Percentiles rank a stretch among this genome's conserved stretches.
phyloP scores from a whole-genome alignment of 768 basidiomycete species.

The Tulasnella sp. region DNA sequence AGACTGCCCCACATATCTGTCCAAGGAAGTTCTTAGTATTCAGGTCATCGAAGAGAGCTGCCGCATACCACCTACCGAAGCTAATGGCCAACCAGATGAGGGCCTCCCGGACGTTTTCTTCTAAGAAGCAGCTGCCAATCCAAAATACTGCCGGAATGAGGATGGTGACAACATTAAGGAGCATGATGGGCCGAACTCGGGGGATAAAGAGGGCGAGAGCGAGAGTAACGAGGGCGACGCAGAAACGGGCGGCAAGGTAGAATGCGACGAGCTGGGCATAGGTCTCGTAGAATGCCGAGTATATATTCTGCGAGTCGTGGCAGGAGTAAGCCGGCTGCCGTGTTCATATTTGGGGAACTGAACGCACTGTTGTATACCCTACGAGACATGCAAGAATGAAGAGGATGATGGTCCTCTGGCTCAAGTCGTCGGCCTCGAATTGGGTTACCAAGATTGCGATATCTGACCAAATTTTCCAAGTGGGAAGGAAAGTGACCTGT shows the following conservation, averaged over 20 bases:
- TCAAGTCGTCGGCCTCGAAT: constrained; percentile 20
- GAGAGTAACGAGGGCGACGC: neutral
- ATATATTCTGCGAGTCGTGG: constrained; percentile 18
- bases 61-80: neutral
- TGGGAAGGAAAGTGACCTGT: constrained; percentile 27
- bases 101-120: neutral
- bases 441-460: constrained; percentile 10
- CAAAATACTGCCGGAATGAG: constrained; percentile 12
- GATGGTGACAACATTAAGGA: neutral
- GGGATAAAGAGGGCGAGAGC: neutral
- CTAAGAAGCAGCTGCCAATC: constrained; percentile 26
- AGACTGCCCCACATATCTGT: neutral
- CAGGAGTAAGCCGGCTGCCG: neutral
- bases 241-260: constrained; percentile 25
- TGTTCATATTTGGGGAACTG: neutral
- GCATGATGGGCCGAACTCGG: constrained; percentile 18
- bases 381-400: constrained; percentile 31
- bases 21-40: neutral
- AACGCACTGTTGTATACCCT: constrained; percentile 21
- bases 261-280: constrained; percentile 28
- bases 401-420: constrained; percentile 17
- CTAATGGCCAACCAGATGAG: constrained; percentile 27
- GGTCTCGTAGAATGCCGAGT: constrained; percentile 8
- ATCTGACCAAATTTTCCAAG: constrained; percentile 27
- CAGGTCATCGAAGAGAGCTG: neutral